phyloP scores from a whole-genome alignment of 2,329 filamentous ascomycete genomes.

The Curvularia verruculosa region DNA sequence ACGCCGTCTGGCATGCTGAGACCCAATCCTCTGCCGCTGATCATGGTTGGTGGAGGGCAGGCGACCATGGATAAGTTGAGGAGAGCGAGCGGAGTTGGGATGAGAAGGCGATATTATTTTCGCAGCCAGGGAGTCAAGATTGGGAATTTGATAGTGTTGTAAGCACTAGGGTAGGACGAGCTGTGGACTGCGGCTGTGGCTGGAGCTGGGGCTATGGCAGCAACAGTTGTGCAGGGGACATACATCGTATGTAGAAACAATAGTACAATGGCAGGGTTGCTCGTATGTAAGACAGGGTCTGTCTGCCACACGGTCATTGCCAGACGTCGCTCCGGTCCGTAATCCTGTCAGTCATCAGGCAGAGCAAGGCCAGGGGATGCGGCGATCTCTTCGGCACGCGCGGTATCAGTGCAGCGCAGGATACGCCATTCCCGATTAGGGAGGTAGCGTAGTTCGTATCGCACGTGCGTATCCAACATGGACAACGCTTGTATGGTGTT shows the following conservation, averaged over 20 bases:
- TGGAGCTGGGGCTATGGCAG: not conserved
- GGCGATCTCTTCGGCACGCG: not conserved
- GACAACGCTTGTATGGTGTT: not conserved
- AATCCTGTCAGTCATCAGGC: not conserved
- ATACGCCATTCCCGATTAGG: not conserved
- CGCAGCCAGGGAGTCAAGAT: slow-evolving; percentile 81
- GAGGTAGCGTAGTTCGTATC: not conserved
- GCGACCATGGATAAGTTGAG: slow-evolving; percentile 68
- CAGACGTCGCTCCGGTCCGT: not conserved
- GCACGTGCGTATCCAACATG: not conserved
- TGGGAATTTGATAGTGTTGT: slow-evolving; percentile 75
- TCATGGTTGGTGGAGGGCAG: slow-evolving; percentile 77
- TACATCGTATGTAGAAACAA: not conserved
- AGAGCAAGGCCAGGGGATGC: not conserved
- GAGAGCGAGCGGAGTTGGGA: slow-evolving; percentile 69
- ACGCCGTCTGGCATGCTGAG: slow-evolving; percentile 73
- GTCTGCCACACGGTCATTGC: not conserved
- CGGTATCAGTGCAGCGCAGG: not conserved
- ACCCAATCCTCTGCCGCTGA: slow-evolving; percentile 76
- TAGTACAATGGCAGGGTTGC: no score
- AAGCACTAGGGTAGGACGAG: not conserved
- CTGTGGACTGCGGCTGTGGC: not conserved
- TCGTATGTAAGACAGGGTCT: not conserved
- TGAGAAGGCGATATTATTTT: slow-evolving; percentile 79
- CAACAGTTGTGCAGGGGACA: no score